Percentiles rank a stretch among this genome's conserved stretches.
Conservation (phyloP, 2,329 filamentous ascomycete species). For the Karstenula rhodostoma region DNA sequence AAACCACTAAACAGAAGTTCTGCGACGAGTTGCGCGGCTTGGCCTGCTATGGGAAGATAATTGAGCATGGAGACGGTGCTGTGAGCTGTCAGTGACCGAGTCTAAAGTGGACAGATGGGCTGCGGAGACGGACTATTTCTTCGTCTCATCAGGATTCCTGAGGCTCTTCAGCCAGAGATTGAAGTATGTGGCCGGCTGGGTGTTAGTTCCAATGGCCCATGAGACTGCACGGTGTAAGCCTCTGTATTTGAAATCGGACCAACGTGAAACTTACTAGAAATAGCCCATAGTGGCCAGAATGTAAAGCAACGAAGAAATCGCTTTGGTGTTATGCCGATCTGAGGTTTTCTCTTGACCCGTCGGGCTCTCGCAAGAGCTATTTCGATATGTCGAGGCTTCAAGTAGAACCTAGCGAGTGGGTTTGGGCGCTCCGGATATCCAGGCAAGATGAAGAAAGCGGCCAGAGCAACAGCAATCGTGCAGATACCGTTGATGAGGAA, state of each 20-base stretch:
- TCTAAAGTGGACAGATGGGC: background rate
- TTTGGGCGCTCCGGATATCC: constrained; percentile 21
- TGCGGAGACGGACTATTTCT: constrained; percentile 10
- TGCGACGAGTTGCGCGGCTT: constrained; percentile 18
- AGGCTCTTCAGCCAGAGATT: constrained; percentile 22
- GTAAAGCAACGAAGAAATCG: constrained; percentile 20
- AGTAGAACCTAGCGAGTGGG: constrained; percentile 18
- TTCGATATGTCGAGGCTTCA: constrained; percentile 19
- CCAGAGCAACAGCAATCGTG: constrained; percentile 14
- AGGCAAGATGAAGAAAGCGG: constrained; percentile 1
- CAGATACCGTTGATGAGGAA: constrained; percentile 59
- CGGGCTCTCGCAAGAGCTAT: constrained; percentile 16
- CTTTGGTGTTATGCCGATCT: constrained; percentile 19
- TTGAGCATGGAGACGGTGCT: constrained; percentile 22
- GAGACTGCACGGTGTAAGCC: background rate
- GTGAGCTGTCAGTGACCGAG: background rate
- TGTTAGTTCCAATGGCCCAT: constrained; percentile 14
- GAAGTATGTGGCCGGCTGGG: constrained; percentile 18
- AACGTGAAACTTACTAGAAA: constrained; percentile 11
- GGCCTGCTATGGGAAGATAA: constrained; percentile 19
- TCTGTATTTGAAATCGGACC: background rate
- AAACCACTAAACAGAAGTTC: constrained; percentile 19
- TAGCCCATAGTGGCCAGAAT: constrained; percentile 21
- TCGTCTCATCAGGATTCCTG: constrained; percentile 16
- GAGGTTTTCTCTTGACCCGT: constrained; percentile 16